Evolutionary conservation across 495 filamentous ascomycete genomes (phyloP).

Genomic region (Penicillium egyptiacum): DNA sequence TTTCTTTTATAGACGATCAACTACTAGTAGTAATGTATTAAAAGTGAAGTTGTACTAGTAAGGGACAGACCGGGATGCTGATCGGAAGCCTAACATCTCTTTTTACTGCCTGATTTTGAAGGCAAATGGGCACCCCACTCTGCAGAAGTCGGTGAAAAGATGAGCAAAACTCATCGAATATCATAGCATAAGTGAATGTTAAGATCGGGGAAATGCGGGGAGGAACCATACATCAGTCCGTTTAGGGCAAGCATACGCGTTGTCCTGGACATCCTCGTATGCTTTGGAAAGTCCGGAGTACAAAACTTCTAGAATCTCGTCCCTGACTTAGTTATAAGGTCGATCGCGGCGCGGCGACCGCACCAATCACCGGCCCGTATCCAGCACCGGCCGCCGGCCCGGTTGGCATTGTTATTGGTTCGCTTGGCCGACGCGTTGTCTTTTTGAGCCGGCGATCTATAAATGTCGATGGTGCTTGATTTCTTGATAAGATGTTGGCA

Average conservation of each 20-base stretch:
- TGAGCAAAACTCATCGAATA: neutral
- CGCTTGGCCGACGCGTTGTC: conserved; percentile 21
- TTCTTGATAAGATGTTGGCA: conserved; percentile 26
- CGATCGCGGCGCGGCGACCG: conserved; percentile 16
- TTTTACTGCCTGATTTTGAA: neutral
- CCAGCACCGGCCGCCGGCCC: conserved; percentile 30
- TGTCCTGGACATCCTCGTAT: neutral
- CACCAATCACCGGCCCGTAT: conserved; percentile 22
- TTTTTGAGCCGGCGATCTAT: conserved; percentile 25
- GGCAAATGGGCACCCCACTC: neutral
- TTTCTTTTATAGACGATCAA: neutral
- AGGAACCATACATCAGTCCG: conserved; percentile 17
- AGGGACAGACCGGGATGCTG: neutral
- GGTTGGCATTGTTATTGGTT: conserved; percentile 26
- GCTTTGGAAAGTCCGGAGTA: neutral
- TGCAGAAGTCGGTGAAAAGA: conserved; percentile 5
- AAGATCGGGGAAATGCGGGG: conserved; percentile 26
- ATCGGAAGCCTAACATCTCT: too few species aligned
- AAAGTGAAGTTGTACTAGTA: neutral
- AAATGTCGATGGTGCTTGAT: conserved; percentile 13
- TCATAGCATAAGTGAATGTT: neutral
- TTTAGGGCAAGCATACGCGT: conserved; percentile 29
- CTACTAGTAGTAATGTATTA: too few species aligned
- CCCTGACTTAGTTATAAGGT: conserved; percentile 24
- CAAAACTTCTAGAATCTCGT: conserved; percentile 26